Conservation (phyloP, 2,329 filamentous ascomycete species). For the Fonsecaea nubica region DNA sequence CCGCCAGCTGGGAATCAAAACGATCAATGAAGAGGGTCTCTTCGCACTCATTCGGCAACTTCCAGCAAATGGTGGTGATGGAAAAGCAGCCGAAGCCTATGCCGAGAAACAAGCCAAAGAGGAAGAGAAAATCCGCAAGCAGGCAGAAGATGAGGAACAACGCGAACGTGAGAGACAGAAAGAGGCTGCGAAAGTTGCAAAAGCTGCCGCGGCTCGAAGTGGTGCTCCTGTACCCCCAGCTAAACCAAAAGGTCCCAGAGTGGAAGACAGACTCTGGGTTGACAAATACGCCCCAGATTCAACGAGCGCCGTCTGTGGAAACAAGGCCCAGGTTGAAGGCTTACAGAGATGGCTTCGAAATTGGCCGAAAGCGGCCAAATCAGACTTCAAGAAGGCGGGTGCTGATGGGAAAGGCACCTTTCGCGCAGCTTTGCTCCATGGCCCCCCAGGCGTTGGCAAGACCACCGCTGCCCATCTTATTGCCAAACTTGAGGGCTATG, state of each 20-base stretch:
- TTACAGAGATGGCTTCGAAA: conserved; percentile 85
- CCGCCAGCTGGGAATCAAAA: conserved; percentile 77
- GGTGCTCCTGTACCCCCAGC: conserved; percentile 48
- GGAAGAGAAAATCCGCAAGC: conserved; percentile 78
- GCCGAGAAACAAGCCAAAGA: conserved; percentile 85
- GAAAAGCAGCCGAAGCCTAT: conserved; percentile 84
- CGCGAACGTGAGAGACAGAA: conserved; percentile 68
- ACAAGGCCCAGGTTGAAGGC: conserved; percentile 87
- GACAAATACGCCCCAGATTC: conserved; percentile 91
- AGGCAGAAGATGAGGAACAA: conserved; percentile 83
- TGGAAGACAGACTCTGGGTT: conserved; percentile 80
- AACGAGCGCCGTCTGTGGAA: conserved; percentile 89
- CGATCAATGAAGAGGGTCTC: conserved; percentile 90
- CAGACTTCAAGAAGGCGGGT: conserved; percentile 80
- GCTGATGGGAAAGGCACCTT: conserved; percentile 82
- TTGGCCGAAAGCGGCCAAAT: conserved; percentile 80
- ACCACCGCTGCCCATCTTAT: conserved; percentile 95
- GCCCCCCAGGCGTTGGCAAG: conserved; percentile 95
- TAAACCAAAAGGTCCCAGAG: conserved; percentile 49
- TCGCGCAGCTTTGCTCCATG: conserved; percentile 92
- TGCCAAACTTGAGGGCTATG: conserved; percentile 89
- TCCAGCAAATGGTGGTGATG: conserved; percentile 84
- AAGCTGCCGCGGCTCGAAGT: conserved; percentile 50
- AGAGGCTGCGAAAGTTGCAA: conserved; percentile 56
- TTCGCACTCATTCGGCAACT: conserved; percentile 82